phyloP scores from a whole-genome alignment of 805 yeast genomes.

The Groenewaldozyma salmanticensis region DNA sequence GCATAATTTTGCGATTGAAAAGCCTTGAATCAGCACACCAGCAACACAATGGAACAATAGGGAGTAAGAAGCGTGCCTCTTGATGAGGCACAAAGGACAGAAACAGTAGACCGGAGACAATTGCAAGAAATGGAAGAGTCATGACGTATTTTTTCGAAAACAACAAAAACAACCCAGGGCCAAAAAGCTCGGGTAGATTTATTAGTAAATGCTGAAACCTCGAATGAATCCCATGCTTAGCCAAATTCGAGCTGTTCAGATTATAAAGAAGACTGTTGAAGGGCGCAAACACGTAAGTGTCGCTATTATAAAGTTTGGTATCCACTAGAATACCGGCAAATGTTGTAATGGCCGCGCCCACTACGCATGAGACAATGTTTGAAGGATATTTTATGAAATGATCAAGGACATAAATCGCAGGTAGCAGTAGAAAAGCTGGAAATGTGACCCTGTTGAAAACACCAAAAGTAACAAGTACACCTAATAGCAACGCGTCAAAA shows the following conservation, averaged over 20 bases:
- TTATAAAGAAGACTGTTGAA: conserved; percentile 71
- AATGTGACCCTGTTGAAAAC: conserved; percentile 80
- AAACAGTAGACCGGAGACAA: conserved; percentile 49
- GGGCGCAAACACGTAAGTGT: conserved; percentile 50
- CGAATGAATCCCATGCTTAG: conserved; percentile 77
- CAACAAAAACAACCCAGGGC: conserved; percentile 54
- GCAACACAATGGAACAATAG: conserved; percentile 62
- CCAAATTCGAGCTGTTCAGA: conserved; percentile 44
- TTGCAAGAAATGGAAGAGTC: conserved; percentile 50
- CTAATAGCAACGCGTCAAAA: conserved; percentile 37
- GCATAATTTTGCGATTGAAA: conserved; percentile 14
- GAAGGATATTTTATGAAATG: conserved; percentile 32
- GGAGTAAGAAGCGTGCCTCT: conserved; percentile 79
- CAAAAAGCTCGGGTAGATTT: conserved; percentile 72
- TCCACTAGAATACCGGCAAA: conserved; percentile 41
- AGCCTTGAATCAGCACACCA: conserved; percentile 36
- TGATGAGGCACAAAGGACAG: conserved; percentile 83
- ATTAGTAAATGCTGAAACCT: conserved; percentile 61
- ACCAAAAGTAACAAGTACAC: conserved; percentile 51
- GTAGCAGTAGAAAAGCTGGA: conserved; percentile 60
- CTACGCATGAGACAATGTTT: conserved; percentile 24
- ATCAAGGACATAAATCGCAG: conserved; percentile 39
- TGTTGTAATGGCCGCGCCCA: conserved; percentile 31
- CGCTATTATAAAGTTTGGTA: conserved; percentile 33
- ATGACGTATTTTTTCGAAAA: conserved; percentile 32